A percentile compares a stretch with the other conserved stretches of the same genome.
Evolutionary conservation across 257 asterid genomes (phyloP).

Genomic region (Plantago elongata): DNA sequence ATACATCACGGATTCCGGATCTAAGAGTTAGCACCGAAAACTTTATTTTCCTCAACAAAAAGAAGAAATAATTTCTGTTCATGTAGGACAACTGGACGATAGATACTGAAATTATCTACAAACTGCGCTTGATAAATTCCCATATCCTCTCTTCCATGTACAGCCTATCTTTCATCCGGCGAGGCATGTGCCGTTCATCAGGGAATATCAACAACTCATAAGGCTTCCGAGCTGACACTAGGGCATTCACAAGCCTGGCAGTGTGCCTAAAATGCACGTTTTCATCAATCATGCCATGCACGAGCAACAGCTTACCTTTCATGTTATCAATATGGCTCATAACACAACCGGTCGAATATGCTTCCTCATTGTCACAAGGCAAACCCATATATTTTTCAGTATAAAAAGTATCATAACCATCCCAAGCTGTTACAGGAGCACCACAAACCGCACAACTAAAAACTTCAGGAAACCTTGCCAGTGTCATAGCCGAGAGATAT

Average conservation of each 20-base stretch:
- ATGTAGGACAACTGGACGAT: background rate
- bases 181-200: slow-evolving; percentile 96
- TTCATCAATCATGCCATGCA: slow-evolving; percentile 95
- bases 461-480: slow-evolving; percentile 59
- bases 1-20: background rate
- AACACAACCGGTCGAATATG: slow-evolving; percentile 53
- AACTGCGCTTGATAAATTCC: slow-evolving; percentile 66
- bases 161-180: slow-evolving; percentile 50
- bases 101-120: slow-evolving; percentile 38
- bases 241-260: slow-evolving; percentile 75
- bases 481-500: slow-evolving; percentile 76
- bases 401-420: slow-evolving; percentile 83
- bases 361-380: slow-evolving; percentile 49
- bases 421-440: slow-evolving; percentile 98
- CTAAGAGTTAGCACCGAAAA: slow-evolving; percentile 18
- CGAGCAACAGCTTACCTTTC: slow-evolving; percentile 70
- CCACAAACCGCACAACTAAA: slow-evolving; percentile 79
- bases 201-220: slow-evolving; percentile 82
- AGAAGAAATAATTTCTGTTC: background rate
- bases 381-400: slow-evolving; percentile 91
- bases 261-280: slow-evolving; percentile 97
- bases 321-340: slow-evolving; percentile 57
- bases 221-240: slow-evolving; percentile 59
- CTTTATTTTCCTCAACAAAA: slow-evolving; percentile 16
- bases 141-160: slow-evolving; percentile 94